Conservation (phyloP, 306 rosid genomes). For the Medicago lupulina region DNA sequence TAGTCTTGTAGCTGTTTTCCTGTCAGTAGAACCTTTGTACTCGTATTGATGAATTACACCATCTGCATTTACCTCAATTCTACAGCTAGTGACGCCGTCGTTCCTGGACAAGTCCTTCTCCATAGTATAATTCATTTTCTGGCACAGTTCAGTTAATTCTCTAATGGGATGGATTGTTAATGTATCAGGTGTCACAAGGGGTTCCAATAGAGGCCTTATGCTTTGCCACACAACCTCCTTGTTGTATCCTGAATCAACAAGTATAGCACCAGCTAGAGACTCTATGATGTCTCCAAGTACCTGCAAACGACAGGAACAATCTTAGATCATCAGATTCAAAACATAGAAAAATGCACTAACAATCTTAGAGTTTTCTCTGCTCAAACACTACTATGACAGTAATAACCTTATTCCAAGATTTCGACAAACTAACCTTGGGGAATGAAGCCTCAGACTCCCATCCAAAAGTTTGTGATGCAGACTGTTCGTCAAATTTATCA, state of each 20-base stretch:
- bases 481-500: constrained; percentile 37
- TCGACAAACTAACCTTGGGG: constrained; percentile 69
- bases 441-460: constrained; percentile 68
- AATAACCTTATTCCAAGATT: constrained; percentile 13
- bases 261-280: constrained; percentile 84
- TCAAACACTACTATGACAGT: neutral
- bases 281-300: constrained; percentile 85
- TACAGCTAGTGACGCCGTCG: constrained; percentile 39
- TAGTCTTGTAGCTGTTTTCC: constrained; percentile 49
- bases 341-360: neutral
- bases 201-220: constrained; percentile 72
- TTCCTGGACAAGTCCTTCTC: constrained; percentile 1
- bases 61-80: constrained; percentile 56
- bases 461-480: constrained; percentile 59
- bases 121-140: constrained; percentile 38
- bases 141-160: constrained; percentile 62
- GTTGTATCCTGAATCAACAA: constrained; percentile 68
- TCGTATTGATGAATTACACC: constrained; percentile 44
- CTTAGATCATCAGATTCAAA: neutral
- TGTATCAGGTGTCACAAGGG: constrained; percentile 71
- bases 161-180: constrained; percentile 54
- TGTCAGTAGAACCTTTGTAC: constrained; percentile 25
- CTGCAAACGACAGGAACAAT: constrained; percentile 39
- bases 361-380: neutral
- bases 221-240: constrained; percentile 62